phyloP scores from a whole-genome alignment of 306 rosid species.

The Castanea sativa region DNA sequence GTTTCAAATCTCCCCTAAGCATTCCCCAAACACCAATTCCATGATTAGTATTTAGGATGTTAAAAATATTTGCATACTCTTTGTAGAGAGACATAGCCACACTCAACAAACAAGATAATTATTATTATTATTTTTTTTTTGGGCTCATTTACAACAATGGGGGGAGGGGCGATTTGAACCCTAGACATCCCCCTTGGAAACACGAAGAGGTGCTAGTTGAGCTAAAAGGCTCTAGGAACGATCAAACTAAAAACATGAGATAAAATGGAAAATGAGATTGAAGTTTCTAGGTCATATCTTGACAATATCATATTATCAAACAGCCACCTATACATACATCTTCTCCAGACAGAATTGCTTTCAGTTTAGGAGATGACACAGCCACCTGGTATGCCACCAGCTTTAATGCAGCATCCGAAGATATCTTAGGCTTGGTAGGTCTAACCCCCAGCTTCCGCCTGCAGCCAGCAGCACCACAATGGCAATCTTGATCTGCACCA shows the following conservation, averaged over 20 bases:
- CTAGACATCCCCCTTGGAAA: no score
- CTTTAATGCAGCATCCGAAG: constrained; percentile 87
- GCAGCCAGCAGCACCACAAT: constrained; percentile 85
- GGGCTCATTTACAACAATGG: no score
- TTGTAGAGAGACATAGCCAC: neutral
- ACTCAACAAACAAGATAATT: neutral
- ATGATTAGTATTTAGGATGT: no score
- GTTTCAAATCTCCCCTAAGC: neutral
- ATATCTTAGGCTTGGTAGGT: constrained; percentile 74
- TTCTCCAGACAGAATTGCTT: constrained; percentile 45
- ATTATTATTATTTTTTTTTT: no score
- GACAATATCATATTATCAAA: constrained; percentile 10
- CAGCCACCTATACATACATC: constrained; percentile 31
- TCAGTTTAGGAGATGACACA: constrained; percentile 55
- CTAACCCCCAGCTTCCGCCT: constrained; percentile 80
- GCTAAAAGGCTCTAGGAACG: no score
- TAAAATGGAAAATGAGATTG: constrained; percentile 3
- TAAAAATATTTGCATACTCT: no score
- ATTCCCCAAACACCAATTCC: neutral
- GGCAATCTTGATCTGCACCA: constrained; percentile 99
- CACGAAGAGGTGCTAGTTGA: no score
- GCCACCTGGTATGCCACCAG: constrained; percentile 83
- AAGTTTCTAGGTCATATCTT: constrained; percentile 9
- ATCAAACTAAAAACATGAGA: neutral
- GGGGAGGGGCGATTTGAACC: no score